Evolutionary conservation across 202 grass and related monocot genomes (phyloP).

Genomic region (Saccharum hybrid): DNA sequence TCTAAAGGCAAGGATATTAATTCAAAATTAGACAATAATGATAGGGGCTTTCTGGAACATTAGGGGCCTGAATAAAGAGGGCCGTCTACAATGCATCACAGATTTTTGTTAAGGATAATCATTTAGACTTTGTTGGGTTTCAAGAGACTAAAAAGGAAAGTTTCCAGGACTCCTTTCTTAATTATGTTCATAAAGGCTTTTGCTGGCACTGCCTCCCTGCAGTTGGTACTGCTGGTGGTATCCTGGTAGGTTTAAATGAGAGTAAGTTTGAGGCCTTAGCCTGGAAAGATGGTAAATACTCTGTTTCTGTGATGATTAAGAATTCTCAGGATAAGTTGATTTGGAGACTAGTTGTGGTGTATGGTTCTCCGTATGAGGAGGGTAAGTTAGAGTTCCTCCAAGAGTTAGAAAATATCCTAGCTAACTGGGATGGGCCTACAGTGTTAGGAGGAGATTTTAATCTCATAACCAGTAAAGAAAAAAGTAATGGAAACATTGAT

Average conservation of each 20-base stretch:
- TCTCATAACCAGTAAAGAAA: too few relatives aligned
- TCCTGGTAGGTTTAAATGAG: background rate
- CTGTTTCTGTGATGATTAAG: fast-evolving
- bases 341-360: background rate
- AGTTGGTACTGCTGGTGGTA: background rate
- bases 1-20: too few relatives aligned
- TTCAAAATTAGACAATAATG: too few relatives aligned
- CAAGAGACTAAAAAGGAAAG: background rate
- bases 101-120: too few relatives aligned
- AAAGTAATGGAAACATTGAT: too few relatives aligned
- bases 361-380: background rate
- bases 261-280: background rate
- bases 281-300: background rate
- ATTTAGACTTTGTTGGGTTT: too few relatives aligned
- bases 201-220: background rate
- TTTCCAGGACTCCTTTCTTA: background rate
- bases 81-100: too few relatives aligned
- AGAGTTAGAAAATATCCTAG: background rate
- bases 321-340: fast-evolving
- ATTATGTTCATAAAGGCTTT: background rate
- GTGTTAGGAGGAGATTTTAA: background rate
- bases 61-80: too few relatives aligned
- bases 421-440: fast-evolving
- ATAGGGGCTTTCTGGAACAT: too few relatives aligned
- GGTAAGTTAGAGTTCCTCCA: background rate